A percentile compares a stretch with the other conserved stretches of the same genome.
These are phyloP conservation scores for Trichosanthes truncata DNA, from an alignment of 306 rosid genomes.

Conservation along the genomic window DNA sequence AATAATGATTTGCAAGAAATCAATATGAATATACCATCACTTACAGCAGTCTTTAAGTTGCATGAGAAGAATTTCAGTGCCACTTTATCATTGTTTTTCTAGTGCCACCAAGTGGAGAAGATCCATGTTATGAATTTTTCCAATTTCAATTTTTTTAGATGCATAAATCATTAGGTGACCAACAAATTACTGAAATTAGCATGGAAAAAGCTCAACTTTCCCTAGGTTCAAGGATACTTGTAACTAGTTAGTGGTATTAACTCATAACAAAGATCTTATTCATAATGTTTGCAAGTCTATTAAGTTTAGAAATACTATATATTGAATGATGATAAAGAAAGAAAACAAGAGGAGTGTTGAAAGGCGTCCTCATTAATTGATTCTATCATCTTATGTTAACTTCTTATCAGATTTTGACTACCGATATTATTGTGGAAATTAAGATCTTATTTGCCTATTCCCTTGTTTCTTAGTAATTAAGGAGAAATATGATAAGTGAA, in stretches of 20 bases:
- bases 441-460: not conserved
- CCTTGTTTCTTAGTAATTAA: not conserved
- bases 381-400: not conserved
- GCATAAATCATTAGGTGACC: not conserved
- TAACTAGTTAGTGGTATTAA: not conserved
- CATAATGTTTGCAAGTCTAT: not conserved
- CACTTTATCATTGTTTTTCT: not conserved
- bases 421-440: not conserved
- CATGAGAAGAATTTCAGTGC: not conserved
- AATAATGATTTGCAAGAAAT: not conserved
- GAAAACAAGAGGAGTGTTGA: not conserved
- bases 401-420: not conserved
- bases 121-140: not conserved
- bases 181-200: not conserved
- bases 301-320: not conserved
- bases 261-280: not conserved
- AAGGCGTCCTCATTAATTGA: not conserved
- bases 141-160: not conserved
- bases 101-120: not conserved
- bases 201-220: not conserved
- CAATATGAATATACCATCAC: not conserved
- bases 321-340: not conserved
- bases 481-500: slow-evolving; percentile 14
- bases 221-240: not conserved
- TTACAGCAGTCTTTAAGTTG: not conserved